Conservation (phyloP, 371 early-diverging fungal genomes). For the Dichotomocladium elegans region DNA sequence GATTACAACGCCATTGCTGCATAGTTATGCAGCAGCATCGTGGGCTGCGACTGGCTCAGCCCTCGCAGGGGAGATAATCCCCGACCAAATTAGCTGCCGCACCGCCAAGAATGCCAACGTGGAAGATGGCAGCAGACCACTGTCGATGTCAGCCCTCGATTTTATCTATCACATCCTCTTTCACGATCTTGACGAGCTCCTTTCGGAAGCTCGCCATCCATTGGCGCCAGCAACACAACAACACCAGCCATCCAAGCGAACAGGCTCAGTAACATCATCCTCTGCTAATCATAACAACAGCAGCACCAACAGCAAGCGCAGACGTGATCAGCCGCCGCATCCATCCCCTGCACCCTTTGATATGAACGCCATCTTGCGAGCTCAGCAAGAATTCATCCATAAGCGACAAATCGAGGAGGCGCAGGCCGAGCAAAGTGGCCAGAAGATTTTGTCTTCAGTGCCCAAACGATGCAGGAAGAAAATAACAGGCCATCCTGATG, state of each 20-base stretch:
- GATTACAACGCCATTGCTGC: too few relatives aligned
- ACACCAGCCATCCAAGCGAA: slow-evolving; percentile 3
- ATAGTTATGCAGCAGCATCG: too few relatives aligned
- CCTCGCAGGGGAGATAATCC: too few relatives aligned
- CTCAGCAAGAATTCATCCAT: slow-evolving; percentile 5
- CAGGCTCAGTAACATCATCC: too few relatives aligned
- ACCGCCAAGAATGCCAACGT: too few relatives aligned
- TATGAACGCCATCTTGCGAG: slow-evolving; percentile 5
- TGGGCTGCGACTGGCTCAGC: too few relatives aligned
- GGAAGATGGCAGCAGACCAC: too few relatives aligned
- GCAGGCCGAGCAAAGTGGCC: not conserved
- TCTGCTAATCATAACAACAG: not conserved
- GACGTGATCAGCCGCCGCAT: not conserved
- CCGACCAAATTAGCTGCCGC: too few relatives aligned
- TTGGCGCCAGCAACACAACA: not conserved
- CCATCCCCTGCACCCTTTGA: slow-evolving; percentile 7
- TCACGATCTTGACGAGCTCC: not conserved
- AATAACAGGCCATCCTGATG: too few relatives aligned
- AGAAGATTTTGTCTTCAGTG: too few relatives aligned
- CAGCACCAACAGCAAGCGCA: not conserved
- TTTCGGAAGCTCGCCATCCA: not conserved
- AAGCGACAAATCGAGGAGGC: slow-evolving; percentile 1
- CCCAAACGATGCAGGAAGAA: not conserved
- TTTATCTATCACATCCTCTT: slow-evolving; percentile 4
- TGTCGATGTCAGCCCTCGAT: not conserved